Percentiles rank a stretch among this genome's conserved stretches.
These are phyloP conservation scores for Parsonsia alboflavescens DNA, from an alignment of 257 asterid genomes.

Conservation along the genomic window DNA sequence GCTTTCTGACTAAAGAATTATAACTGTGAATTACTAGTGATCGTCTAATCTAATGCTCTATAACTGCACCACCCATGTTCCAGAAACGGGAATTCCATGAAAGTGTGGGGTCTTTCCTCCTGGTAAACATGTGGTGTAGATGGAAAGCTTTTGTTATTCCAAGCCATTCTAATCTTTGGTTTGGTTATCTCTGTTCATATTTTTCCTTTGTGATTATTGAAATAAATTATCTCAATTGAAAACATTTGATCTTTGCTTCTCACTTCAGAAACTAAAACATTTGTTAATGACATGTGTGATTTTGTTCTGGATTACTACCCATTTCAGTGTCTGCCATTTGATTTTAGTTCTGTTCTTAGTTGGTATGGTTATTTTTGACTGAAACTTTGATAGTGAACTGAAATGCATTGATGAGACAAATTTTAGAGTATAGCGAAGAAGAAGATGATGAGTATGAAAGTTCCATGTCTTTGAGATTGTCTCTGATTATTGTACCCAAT, in stretches of 20 bases:
- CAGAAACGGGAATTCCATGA: constrained; percentile 9
- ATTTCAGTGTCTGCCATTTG: no score
- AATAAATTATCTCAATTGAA: constrained; percentile 2
- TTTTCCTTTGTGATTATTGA: constrained; percentile 5
- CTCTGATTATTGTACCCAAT: no score
- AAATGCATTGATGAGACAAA: no score
- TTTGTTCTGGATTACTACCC: neutral
- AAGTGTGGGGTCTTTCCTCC: constrained; percentile 27
- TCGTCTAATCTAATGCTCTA: constrained; percentile 7
- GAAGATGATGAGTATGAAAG: no score
- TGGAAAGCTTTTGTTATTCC: constrained; percentile 6
- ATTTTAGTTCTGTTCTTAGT: no score
- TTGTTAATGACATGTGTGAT: neutral
- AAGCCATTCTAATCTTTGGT: constrained; percentile 9
- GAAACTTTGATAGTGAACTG: no score
- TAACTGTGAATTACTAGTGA: constrained; percentile 15
- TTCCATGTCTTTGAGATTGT: no score
- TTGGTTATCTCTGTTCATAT: constrained; percentile 3
- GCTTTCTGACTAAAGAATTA: constrained; percentile 16
- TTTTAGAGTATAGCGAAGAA: no score
- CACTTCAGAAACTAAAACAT: neutral
- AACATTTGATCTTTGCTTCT: neutral
- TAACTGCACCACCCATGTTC: neutral
- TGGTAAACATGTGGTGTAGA: constrained; percentile 6
- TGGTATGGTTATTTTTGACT: no score